phyloP scores from a whole-genome alignment of 2,329 filamentous ascomycete species.

The Boeremia exigua region DNA sequence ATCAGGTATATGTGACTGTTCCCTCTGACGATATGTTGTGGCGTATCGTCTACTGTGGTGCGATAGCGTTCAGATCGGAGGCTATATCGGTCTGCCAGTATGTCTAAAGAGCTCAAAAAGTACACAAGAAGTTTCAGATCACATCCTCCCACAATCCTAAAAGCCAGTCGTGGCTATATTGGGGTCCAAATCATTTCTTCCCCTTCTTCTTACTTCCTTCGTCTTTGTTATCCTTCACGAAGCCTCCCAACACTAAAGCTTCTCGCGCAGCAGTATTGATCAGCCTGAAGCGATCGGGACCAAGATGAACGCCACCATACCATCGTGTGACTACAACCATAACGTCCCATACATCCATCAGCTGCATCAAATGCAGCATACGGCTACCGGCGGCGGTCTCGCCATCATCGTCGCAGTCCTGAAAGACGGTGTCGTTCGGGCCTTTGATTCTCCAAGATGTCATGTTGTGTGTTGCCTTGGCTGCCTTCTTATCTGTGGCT shows the following conservation, averaged over 20 bases:
- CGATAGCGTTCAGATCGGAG: too few relatives aligned
- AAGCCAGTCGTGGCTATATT: background rate
- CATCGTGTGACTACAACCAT: constrained; percentile 93
- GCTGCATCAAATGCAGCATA: constrained; percentile 86
- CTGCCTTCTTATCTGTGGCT: constrained; percentile 80
- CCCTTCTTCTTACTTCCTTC: constrained; percentile 39
- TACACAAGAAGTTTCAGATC: too few relatives aligned
- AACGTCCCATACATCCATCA: constrained; percentile 92
- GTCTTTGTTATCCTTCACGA: constrained; percentile 62
- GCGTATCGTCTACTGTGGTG: too few relatives aligned
- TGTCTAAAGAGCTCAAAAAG: too few relatives aligned
- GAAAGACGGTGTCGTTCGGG: constrained; percentile 64
- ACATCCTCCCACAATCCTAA: too few relatives aligned
- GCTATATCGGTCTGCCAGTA: too few relatives aligned
- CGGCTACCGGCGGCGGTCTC: constrained; percentile 90
- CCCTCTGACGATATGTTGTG: too few relatives aligned
- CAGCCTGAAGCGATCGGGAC: constrained; percentile 85
- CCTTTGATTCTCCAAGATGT: constrained; percentile 86
- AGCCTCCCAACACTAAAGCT: constrained; percentile 77
- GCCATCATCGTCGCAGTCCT: constrained; percentile 96
- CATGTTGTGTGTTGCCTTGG: constrained; percentile 93
- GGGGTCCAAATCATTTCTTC: constrained; percentile 30
- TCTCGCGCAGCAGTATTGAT: constrained; percentile 89
- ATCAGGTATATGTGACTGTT: too few relatives aligned
- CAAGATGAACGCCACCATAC: constrained; percentile 91